Conservation (phyloP, 2,329 filamentous ascomycete species). For the Aspergillus udagawae region DNA sequence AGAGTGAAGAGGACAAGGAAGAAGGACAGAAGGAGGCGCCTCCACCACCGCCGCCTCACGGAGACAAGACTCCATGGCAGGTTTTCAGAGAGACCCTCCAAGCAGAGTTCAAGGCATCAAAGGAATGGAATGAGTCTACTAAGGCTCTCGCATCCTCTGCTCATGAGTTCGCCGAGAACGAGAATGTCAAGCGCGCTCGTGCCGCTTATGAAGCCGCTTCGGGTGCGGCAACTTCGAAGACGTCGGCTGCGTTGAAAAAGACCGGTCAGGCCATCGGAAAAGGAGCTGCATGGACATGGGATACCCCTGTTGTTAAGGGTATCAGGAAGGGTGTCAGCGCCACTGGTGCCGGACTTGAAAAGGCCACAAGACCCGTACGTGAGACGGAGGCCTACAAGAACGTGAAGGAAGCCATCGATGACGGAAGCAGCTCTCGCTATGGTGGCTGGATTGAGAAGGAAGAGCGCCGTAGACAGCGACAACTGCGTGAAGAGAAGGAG, state of each 20-base stretch:
- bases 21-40: constrained; percentile 59
- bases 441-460: constrained; percentile 97
- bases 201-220: constrained; percentile 85
- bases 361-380: constrained; percentile 88
- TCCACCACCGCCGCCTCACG: constrained; percentile 89
- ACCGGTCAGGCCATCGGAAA: constrained; percentile 86
- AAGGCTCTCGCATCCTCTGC: constrained; percentile 88
- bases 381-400: constrained; percentile 93
- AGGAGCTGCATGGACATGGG: constrained; percentile 94
- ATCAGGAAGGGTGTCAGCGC: constrained; percentile 79
- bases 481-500: constrained; percentile 64
- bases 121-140: constrained; percentile 98
- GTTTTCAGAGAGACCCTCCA: constrained; percentile 97
- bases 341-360: constrained; percentile 83
- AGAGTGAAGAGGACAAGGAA: constrained; percentile 46
- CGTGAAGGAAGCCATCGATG: constrained; percentile 93
- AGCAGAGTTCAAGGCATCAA: constrained; percentile 89
- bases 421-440: constrained; percentile 92
- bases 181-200: constrained; percentile 79
- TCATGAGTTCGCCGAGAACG: constrained; percentile 88
- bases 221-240: constrained; percentile 73
- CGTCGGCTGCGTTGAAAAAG: constrained; percentile 74
- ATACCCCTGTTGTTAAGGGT: constrained; percentile 88
- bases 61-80: constrained; percentile 97
- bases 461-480: constrained; percentile 76